Percentiles rank a stretch among this genome's conserved stretches.
phyloP scores from a whole-genome alignment of 352 stramenopile genomes.

The Pythium rishiriense region DNA sequence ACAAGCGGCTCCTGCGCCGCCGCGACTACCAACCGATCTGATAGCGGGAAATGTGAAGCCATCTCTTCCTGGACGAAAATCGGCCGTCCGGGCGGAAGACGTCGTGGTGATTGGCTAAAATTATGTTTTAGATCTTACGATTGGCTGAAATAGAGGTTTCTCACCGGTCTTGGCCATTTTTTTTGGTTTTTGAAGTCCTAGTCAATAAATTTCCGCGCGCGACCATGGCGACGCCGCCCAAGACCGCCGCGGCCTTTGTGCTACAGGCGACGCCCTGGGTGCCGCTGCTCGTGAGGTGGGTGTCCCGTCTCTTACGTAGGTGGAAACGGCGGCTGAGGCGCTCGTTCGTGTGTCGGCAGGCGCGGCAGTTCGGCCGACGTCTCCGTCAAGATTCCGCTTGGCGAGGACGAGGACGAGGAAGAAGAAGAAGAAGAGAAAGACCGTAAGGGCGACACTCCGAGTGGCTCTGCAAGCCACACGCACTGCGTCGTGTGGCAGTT shows the following conservation, averaged over 20 bases:
- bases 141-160: constrained; percentile 33
- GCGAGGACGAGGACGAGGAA: constrained; percentile 23
- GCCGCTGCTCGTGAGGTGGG: constrained; percentile 44
- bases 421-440: not conserved
- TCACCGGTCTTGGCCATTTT: no score
- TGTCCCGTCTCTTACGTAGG: no score
- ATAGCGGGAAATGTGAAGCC: not conserved
- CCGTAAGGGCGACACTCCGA: not conserved
- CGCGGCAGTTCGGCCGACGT: constrained; percentile 55
- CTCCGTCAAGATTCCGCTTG: constrained; percentile 32
- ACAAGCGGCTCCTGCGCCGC: constrained; percentile 46
- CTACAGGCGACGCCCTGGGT: constrained; percentile 57
- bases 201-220: not conserved
- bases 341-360: constrained; percentile 23
- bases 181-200: constrained; percentile 6
- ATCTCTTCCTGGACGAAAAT: not conserved
- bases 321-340: no score
- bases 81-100: no score
- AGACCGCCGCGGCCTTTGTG: constrained; percentile 45
- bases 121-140: constrained; percentile 1
- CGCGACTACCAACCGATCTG: constrained; percentile 38
- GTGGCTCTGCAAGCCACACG: not conserved
- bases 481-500: constrained; percentile 53
- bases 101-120: constrained; percentile 11
- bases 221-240: not conserved